These are phyloP conservation scores for Lagerstroemia speciosa DNA, from an alignment of 345 rosid genomes.

Conservation along the genomic window DNA sequence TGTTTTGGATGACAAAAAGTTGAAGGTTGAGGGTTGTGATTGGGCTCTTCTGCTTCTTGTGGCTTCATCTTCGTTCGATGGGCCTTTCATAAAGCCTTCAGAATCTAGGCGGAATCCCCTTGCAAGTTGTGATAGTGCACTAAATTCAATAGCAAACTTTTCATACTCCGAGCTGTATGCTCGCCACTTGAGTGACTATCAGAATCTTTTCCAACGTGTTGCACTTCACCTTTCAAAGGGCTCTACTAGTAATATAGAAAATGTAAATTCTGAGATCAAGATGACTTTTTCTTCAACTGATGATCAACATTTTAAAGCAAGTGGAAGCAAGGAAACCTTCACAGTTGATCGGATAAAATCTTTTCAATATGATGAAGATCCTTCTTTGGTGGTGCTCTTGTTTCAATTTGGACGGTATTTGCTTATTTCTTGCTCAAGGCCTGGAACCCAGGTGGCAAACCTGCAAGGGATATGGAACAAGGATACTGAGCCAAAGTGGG, in stretches of 20 bases:
- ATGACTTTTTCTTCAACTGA: constrained; percentile 7
- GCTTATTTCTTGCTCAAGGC: constrained; percentile 81
- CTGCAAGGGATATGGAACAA: constrained; percentile 94
- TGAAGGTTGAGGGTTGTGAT: constrained; percentile 66
- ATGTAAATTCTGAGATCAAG: constrained; percentile 7
- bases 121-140: constrained; percentile 30
- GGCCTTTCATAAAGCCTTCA: constrained; percentile 60
- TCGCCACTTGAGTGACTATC: constrained; percentile 68
- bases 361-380: constrained; percentile 72
- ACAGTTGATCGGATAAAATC: constrained; percentile 69
- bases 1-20: constrained; percentile 43
- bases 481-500: constrained; percentile 75
- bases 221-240: constrained; percentile 51
- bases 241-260: constrained; percentile 17
- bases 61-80: constrained; percentile 75
- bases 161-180: constrained; percentile 58
- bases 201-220: constrained; percentile 65
- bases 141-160: constrained; percentile 34
- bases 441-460: constrained; percentile 90
- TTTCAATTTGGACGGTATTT: constrained; percentile 84
- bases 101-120: constrained; percentile 63
- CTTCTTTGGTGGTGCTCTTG: constrained; percentile 68
- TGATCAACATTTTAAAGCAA: constrained; percentile 14
- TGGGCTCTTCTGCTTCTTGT: constrained; percentile 59
- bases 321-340: constrained; percentile 23